Conservation (phyloP, 2,329 filamentous ascomycete genomes). For the Talaromyces sp. region DNA sequence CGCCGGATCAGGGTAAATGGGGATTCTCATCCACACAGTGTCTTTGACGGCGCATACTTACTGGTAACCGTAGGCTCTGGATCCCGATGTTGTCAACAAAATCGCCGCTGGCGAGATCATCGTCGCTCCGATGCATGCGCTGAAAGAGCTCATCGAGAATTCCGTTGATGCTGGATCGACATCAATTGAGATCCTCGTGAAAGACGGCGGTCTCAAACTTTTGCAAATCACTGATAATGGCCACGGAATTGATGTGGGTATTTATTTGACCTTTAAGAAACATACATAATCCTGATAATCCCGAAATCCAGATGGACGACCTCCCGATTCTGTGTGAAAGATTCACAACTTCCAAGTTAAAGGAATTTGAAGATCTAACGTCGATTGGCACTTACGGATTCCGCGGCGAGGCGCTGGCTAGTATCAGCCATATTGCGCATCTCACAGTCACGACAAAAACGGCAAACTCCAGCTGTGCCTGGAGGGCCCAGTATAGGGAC, state of each 20-base stretch:
- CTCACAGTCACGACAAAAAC: slow-evolving; percentile 92
- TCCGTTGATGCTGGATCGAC: slow-evolving; percentile 96
- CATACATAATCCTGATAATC: neutral
- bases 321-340: slow-evolving; percentile 87
- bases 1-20: slow-evolving; percentile 41
- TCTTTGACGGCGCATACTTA: slow-evolving; percentile 5
- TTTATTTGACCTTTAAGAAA: slow-evolving; percentile 9
- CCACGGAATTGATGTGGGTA: slow-evolving; percentile 79
- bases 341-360: slow-evolving; percentile 94
- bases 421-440: slow-evolving; percentile 97
- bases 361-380: slow-evolving; percentile 83
- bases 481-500: slow-evolving; percentile 80
- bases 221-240: slow-evolving; percentile 98
- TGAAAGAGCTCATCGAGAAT: slow-evolving; percentile 97
- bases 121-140: slow-evolving; percentile 87
- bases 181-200: slow-evolving; percentile 81
- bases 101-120: slow-evolving; percentile 98
- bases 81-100: slow-evolving; percentile 93
- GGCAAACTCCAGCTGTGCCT: slow-evolving; percentile 78
- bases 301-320: slow-evolving; percentile 69
- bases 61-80: slow-evolving; percentile 61
- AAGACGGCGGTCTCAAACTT: slow-evolving; percentile 90
- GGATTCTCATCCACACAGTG: neutral
- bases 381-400: slow-evolving; percentile 97
- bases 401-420: slow-evolving; percentile 88